phyloP scores from a whole-genome alignment of 2,329 filamentous ascomycete genomes.

The Clonostachys rhizophaga region DNA sequence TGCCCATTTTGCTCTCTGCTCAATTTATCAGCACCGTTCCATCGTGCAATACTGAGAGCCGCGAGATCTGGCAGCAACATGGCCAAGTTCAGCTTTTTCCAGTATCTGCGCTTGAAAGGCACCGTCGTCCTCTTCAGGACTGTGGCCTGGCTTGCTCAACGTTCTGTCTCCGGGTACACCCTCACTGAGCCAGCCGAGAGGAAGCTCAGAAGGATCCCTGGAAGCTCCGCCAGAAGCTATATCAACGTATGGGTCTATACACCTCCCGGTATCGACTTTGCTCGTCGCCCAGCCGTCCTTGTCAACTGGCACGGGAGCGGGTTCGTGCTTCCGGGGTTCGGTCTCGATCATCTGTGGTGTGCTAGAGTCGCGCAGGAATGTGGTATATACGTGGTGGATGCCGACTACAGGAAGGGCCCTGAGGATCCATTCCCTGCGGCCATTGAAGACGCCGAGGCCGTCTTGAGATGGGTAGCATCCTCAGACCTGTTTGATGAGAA shows the following conservation, averaged over 20 bases:
- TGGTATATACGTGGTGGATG: slow-evolving; percentile 15
- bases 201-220: slow-evolving; percentile 14
- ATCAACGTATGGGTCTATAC: slow-evolving; percentile 20
- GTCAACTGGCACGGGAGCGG: slow-evolving; percentile 28
- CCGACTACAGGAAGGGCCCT: slow-evolving; percentile 34
- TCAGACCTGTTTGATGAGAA: slow-evolving; percentile 20
- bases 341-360: slow-evolving; percentile 30
- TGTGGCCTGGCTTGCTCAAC: slow-evolving; percentile 4
- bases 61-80: neutral
- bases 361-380: slow-evolving; percentile 18
- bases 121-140: slow-evolving; percentile 7
- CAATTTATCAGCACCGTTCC: too few species aligned
- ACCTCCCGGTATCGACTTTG: neutral
- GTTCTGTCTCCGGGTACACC: neutral
- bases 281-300: too few species aligned
- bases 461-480: slow-evolving; percentile 18
- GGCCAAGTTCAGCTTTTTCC: neutral
- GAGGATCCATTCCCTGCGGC: slow-evolving; percentile 31
- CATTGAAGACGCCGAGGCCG: slow-evolving; percentile 26
- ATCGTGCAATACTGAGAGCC: too few species aligned
- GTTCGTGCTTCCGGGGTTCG: slow-evolving; percentile 23
- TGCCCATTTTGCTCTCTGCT: too few species aligned
- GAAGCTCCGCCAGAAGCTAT: slow-evolving; percentile 14
- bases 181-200: slow-evolving; percentile 5
- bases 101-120: slow-evolving; percentile 6